A percentile compares a stretch with the other conserved stretches of the same genome.
These are phyloP conservation scores for Aspergillus sp. DNA, from an alignment of 2,329 filamentous ascomycete species.

Conservation along the genomic window DNA sequence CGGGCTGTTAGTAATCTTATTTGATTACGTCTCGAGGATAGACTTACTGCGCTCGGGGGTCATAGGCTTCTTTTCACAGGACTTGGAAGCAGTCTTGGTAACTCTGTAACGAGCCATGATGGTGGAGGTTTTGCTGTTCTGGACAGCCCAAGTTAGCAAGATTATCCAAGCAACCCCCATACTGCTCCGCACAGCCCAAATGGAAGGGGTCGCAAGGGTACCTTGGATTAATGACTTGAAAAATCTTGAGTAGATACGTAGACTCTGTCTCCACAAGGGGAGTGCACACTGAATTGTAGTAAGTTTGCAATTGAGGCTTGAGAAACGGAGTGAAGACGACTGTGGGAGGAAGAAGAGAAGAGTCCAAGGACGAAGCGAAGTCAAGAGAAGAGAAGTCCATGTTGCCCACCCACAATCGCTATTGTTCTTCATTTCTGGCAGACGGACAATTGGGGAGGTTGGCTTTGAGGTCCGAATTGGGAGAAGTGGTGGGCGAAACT, in stretches of 20 bases:
- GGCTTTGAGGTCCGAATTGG: constrained; percentile 13
- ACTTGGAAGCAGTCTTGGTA: not conserved
- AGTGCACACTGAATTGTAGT: not conserved
- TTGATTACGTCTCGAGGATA: not conserved
- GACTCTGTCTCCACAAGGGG: not conserved
- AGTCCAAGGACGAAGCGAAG: not conserved
- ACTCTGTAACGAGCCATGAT: not conserved
- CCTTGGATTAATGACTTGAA: not conserved
- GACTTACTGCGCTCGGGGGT: not conserved
- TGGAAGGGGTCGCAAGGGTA: not conserved
- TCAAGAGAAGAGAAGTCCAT: constrained; percentile 1
- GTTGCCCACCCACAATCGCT: not conserved
- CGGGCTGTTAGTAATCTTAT: not conserved
- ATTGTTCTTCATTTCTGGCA: constrained; percentile 7
- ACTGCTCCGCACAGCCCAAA: not conserved
- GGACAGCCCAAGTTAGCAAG: not conserved
- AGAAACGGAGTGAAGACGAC: not conserved
- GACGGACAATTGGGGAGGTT: constrained; percentile 17
- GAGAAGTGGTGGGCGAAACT: not conserved
- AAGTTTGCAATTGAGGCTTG: not conserved
- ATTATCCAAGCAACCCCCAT: no score
- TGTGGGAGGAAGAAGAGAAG: not conserved
- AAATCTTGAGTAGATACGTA: not conserved
- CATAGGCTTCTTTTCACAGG: not conserved
- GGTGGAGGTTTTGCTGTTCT: not conserved